Evolutionary conservation across 345 rosid genomes (phyloP), one percentile per base, ranked within the genome.

Genomic region (Schrenkiella parvula): DNA sequence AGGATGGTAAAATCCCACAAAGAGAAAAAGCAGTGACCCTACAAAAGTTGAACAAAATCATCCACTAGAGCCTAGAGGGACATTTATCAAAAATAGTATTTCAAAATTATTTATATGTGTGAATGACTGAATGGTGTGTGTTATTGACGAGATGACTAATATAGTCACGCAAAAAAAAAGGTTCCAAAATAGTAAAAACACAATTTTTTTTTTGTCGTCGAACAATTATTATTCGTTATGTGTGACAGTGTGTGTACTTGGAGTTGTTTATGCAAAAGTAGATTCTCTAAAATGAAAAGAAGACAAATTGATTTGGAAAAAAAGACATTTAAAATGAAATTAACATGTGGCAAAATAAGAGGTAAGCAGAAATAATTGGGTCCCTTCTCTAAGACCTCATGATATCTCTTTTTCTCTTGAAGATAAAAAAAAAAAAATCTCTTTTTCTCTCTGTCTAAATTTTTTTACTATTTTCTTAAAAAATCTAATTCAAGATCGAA

Each of bases 1-100:
- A 35, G 19, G 59, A 8, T 47, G 57, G 66, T 58, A 60, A 31
- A 48, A 48, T 25, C 29, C 75, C 59, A 59, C 58, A 19, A 37
- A 25, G 44, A 59, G 44, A 25, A 48, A 37, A 59, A 48, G 4
- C 21, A 70, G 15, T 37, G 35, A 70, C 58, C 59, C 58, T 23
- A 59, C 25, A 48, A 70, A 59, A 58, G 66, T 68, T 66, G 28
- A 44, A 17, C 13, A 19, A 18, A 41, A 17, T 41, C 7, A 26
- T 15, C 25, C 67, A 63, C 41, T 44, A 17, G 15, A 13, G 18
- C 4, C 1, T 6, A 31, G 8, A 8, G 32, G 12, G 19, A 64
- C 29, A 31, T 7, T 13, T 8, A 53, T 38, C 39, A 67, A 53
- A 66, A 53, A 67, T 67, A 53, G 72, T 52, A 65, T 8, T 8